A percentile compares a stretch with the other conserved stretches of the same genome.
Conservation (phyloP, 2,329 filamentous ascomycete species). For the Aureobasidium namibiae region DNA sequence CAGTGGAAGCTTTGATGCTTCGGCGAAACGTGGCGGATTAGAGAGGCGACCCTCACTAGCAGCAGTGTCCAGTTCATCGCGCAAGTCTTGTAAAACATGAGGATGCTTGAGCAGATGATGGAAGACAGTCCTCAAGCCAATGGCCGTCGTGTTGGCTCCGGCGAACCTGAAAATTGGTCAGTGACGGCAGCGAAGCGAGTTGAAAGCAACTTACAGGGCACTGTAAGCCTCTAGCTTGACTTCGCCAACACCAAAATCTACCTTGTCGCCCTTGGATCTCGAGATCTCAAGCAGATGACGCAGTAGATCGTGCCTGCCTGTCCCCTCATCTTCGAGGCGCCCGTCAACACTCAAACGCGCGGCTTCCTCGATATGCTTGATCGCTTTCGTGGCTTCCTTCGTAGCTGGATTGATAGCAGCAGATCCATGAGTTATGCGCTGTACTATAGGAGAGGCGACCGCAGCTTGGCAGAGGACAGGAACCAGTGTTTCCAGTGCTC, state of each 20-base stretch:
- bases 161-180: slow-evolving; percentile 18
- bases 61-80: slow-evolving; percentile 31
- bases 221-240: slow-evolving; percentile 20
- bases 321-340: slow-evolving; percentile 29
- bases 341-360: slow-evolving; percentile 20
- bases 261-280: not conserved
- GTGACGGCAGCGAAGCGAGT: no score
- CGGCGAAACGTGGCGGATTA: slow-evolving; percentile 19
- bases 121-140: slow-evolving; percentile 32
- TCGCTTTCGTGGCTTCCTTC: not conserved
- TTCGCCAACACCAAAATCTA: slow-evolving; percentile 17
- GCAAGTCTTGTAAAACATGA: slow-evolving; percentile 26
- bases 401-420: not conserved
- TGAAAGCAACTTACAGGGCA: slow-evolving; percentile 20
- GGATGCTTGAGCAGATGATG: slow-evolving; percentile 31
- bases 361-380: not conserved
- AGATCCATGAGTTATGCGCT: not conserved
- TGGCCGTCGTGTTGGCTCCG: slow-evolving; percentile 35
- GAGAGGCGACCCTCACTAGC: slow-evolving; percentile 18
- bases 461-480: not conserved
- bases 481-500: not conserved
- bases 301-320: slow-evolving; percentile 17
- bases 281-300: slow-evolving; percentile 12
- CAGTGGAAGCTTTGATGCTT: slow-evolving; percentile 29
- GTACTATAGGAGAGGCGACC: not conserved